These are phyloP conservation scores for Davidsoniella eucalypti DNA, from an alignment of 2,329 filamentous ascomycete species.

Conservation along the genomic window DNA sequence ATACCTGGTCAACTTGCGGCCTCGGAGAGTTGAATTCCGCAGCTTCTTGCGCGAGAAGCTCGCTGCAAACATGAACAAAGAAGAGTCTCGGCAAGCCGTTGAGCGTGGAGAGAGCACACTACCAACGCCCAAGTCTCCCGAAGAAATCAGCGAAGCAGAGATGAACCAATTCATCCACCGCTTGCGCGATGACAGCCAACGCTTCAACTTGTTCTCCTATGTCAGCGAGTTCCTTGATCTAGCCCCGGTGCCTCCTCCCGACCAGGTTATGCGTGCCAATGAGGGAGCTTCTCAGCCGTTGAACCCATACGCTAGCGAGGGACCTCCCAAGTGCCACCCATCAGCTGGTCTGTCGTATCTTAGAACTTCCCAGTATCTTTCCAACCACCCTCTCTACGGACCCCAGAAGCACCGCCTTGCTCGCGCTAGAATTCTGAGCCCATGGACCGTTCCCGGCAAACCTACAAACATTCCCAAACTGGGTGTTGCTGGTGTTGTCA, in stretches of 20 bases:
- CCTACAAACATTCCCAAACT: slow-evolving; percentile 25
- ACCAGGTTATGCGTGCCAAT: slow-evolving; percentile 16
- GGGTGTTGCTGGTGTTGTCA: slow-evolving; percentile 39
- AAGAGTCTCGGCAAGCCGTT: slow-evolving; percentile 22
- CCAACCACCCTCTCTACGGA: slow-evolving; percentile 45
- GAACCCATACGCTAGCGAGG: slow-evolving; percentile 33
- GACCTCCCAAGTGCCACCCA: slow-evolving; percentile 44
- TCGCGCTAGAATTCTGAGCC: slow-evolving; percentile 34
- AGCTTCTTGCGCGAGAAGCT: slow-evolving; percentile 33
- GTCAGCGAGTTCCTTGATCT: slow-evolving; percentile 48
- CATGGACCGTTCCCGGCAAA: slow-evolving; percentile 22
- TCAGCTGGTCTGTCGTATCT: slow-evolving; percentile 47
- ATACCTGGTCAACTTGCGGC: slow-evolving; percentile 37
- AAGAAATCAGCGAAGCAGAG: slow-evolving; percentile 32
- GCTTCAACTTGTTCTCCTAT: slow-evolving; percentile 32
- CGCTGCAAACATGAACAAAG: slow-evolving; percentile 28
- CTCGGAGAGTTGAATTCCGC: slow-evolving; percentile 37
- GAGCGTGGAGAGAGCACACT: slow-evolving; percentile 23
- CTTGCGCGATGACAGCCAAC: slow-evolving; percentile 30
- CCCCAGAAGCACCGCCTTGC: slow-evolving; percentile 36
- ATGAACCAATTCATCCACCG: slow-evolving; percentile 35
- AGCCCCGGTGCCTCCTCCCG: slow-evolving; percentile 29
- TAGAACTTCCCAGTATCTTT: slow-evolving; percentile 35
- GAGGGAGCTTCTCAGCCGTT: background rate
- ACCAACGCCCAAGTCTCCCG: slow-evolving; percentile 17